Percentiles rank a stretch among this genome's conserved stretches.
These are phyloP conservation scores for Schizosaccharomyces octosporus DNA, from an alignment of 805 yeast species.

Conservation along the genomic window DNA sequence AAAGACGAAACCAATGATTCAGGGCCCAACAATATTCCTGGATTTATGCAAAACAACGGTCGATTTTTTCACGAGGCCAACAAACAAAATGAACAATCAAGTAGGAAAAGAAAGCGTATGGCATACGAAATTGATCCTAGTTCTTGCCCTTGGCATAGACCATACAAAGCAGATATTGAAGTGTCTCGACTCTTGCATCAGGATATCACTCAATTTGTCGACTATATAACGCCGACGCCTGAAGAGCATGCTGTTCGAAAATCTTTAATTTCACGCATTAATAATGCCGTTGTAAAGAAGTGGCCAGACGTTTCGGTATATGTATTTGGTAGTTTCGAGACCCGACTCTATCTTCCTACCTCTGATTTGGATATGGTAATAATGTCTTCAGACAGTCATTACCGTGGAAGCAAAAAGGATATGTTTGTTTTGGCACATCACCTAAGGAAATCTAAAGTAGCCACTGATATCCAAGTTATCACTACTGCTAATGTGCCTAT, in stretches of 20 bases:
- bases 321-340: slow-evolving; percentile 86
- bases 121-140: slow-evolving; percentile 13
- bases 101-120: slow-evolving; percentile 2
- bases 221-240: slow-evolving; percentile 63
- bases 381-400: slow-evolving; percentile 31
- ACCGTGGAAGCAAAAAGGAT: slow-evolving; percentile 34
- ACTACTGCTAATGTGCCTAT: slow-evolving; percentile 86
- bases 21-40: background rate
- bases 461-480: slow-evolving; percentile 55
- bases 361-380: slow-evolving; percentile 90
- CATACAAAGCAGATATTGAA: slow-evolving; percentile 51
- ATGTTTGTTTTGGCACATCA: slow-evolving; percentile 51
- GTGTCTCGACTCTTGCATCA: slow-evolving; percentile 67
- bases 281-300: slow-evolving; percentile 24
- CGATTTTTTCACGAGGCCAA: background rate
- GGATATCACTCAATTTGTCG: slow-evolving; percentile 66
- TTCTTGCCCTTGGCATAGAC: slow-evolving; percentile 55
- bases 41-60: background rate
- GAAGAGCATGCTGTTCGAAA: slow-evolving; percentile 49
- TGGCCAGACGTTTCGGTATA: slow-evolving; percentile 66
- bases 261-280: slow-evolving; percentile 33
- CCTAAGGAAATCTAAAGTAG: slow-evolving; percentile 30
- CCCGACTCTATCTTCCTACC: slow-evolving; percentile 78
- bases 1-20: slow-evolving; percentile 15
- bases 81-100: background rate